Base-by-base conservation (phyloP, 202 grass and related monocot genomes). In the Digitaria exilis region DNA sequence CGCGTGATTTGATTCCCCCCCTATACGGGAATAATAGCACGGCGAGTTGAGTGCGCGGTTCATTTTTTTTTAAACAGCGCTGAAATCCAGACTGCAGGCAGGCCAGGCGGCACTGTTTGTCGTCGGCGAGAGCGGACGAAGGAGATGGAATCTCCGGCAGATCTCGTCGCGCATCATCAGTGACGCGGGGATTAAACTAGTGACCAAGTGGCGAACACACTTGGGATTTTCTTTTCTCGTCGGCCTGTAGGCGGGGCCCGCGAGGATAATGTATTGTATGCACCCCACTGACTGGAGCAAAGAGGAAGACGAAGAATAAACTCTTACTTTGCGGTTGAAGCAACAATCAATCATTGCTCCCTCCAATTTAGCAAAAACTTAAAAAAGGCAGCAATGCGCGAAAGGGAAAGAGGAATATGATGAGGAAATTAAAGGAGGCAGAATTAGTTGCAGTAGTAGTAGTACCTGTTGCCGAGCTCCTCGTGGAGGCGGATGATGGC, bases 381-480 rank as follows among this genome's bases (percentile, higher is more conserved):
- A 17, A 26, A 13, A 26, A 13, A 29, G 25, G 7, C 34, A 41
- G 32, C 21, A 28, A 22, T 32, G 51, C 56, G 72, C 71, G 71
- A 46, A 50, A 76, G n/a, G 11, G 25, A 58, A 64, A 58, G 68
- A n/a, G n/a, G n/a, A 78, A 26, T 48, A 64, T 28, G 61, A 60
- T 28, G n/a, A n/a, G n/a, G n/a, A n/a, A n/a, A n/a, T n/a, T n/a
- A n/a, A n/a, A n/a, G n/a, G n/a, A 39, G 4, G 6, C 6, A 22
- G 15, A 46, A 41, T 8, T 21, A 24, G 66, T 11, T n/a, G n/a
- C n/a, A n/a, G n/a, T n/a, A 28, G 34, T 1, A 2, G 73, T 3
- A 1, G 29, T 91, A 94, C 94, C 91, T 87, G 87, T 97, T 97
- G 60, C 94, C 94, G 87, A 97, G 89, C 66, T 89, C 52, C 65